phyloP scores from a whole-genome alignment of 805 yeast species.

The Candida germanica region DNA sequence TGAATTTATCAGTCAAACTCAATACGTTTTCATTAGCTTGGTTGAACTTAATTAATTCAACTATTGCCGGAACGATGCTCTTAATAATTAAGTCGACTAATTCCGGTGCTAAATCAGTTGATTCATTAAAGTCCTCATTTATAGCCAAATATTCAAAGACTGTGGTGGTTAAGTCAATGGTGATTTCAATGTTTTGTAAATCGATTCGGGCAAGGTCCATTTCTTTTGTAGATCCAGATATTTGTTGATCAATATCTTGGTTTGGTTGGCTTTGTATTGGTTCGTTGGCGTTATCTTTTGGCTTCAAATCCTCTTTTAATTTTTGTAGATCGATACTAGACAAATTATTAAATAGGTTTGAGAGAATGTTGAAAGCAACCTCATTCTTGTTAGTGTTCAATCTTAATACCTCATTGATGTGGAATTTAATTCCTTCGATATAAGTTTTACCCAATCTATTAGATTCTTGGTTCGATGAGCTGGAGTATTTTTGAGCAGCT shows the following conservation, averaged over 20 bases:
- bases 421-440: constrained; percentile 42
- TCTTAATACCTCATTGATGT: constrained; percentile 32
- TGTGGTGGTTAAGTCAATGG: constrained; percentile 75
- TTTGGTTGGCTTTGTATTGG: constrained; percentile 21
- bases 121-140: constrained; percentile 23
- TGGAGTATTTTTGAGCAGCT: constrained; percentile 2
- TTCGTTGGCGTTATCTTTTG: constrained; percentile 36
- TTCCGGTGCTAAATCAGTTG: constrained; percentile 19
- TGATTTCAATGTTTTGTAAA: constrained; percentile 63
- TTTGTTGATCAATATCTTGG: constrained; percentile 23
- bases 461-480: constrained; percentile 1
- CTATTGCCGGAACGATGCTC: constrained; percentile 27
- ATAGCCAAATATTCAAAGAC: constrained; percentile 55
- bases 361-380: constrained; percentile 20
- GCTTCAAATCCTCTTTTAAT: constrained; percentile 22
- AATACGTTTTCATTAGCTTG: constrained; percentile 22
- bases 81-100: constrained; percentile 19
- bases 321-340: constrained; percentile 27
- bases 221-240: constrained; percentile 31
- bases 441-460: constrained; percentile 31
- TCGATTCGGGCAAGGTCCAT: constrained; percentile 47
- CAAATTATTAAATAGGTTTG: constrained; percentile 20
- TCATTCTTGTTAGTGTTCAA: constrained; percentile 17
- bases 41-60: constrained; percentile 38
- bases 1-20: constrained; percentile 50